phyloP scores from a whole-genome alignment of 352 stramenopile species.

The Phytopythium ostracodes region DNA sequence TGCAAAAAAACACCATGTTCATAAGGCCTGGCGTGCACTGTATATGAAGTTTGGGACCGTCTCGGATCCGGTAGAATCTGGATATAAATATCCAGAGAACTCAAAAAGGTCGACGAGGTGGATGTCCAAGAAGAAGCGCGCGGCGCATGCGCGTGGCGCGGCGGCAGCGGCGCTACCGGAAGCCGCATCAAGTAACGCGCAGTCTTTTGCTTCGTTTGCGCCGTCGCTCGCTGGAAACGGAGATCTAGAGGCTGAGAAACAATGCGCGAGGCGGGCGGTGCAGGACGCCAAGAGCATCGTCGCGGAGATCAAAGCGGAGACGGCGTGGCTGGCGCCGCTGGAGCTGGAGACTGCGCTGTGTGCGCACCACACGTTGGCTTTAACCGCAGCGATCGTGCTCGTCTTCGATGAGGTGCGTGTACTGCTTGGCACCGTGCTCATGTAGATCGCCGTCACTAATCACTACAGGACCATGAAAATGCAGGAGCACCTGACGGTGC shows the following conservation, averaged over 20 bases:
- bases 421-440: neutral
- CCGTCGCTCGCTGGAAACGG: neutral
- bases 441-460: neutral
- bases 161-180: neutral
- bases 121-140: conserved; percentile 44
- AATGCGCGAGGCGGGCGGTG: neutral
- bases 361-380: neutral
- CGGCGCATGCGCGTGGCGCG: neutral
- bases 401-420: neutral
- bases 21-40: too few relatives aligned
- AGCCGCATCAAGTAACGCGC: neutral
- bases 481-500: neutral
- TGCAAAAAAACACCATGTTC: too few relatives aligned
- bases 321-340: neutral
- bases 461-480: neutral
- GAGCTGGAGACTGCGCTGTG: neutral
- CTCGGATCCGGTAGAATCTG: too few relatives aligned
- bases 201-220: neutral
- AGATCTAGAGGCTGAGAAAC: neutral
- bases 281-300: neutral
- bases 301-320: neutral
- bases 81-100: too few relatives aligned
- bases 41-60: too few relatives aligned
- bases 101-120: too few relatives aligned
- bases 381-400: neutral